Evolutionary conservation across 2,329 filamentous ascomycete species (phyloP).

Genomic region (Diaporthe batatas): DNA sequence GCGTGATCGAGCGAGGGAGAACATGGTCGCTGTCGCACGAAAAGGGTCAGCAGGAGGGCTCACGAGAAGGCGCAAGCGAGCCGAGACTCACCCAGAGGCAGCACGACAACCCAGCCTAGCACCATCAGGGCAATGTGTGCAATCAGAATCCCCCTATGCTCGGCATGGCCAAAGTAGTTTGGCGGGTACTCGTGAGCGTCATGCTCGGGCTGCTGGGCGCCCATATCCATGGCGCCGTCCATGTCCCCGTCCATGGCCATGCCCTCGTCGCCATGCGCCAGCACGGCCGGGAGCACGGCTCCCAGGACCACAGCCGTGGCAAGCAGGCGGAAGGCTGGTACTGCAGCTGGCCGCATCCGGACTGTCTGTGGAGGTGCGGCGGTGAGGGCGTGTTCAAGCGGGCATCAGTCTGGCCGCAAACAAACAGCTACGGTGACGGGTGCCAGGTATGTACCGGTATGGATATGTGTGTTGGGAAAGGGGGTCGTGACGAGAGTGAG

Average conservation of each 20-base stretch:
- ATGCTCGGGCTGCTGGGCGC: constrained; percentile 45
- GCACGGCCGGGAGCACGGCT: constrained; percentile 48
- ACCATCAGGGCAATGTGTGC: constrained; percentile 78
- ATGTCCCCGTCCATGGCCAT: constrained; percentile 52
- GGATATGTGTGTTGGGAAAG: neutral
- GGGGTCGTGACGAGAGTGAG: neutral
- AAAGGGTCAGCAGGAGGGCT: constrained; percentile 40
- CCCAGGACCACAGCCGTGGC: constrained; percentile 49
- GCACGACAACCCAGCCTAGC: constrained; percentile 75
- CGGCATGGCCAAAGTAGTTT: constrained; percentile 57
- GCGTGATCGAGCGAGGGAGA: constrained; percentile 84
- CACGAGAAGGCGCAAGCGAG: neutral
- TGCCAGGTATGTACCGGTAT: constrained; percentile 4
- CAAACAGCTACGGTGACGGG: neutral
- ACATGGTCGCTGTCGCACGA: constrained; percentile 77
- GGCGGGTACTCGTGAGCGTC: constrained; percentile 47
- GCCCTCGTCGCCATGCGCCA: constrained; percentile 51
- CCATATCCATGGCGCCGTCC: constrained; percentile 48
- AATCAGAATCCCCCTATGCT: constrained; percentile 54
- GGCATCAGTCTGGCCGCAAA: neutral
- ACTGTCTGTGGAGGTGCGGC: neutral
- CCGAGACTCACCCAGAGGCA: constrained; percentile 73
- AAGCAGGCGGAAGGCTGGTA: constrained; percentile 46
- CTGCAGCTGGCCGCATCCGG: constrained; percentile 46
- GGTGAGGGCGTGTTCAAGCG: constrained; percentile 2